Percentiles rank a stretch among this genome's conserved stretches.
These are phyloP conservation scores for Lactarius deliciosus DNA, from an alignment of 768 basidiomycete species.

Conservation along the genomic window DNA sequence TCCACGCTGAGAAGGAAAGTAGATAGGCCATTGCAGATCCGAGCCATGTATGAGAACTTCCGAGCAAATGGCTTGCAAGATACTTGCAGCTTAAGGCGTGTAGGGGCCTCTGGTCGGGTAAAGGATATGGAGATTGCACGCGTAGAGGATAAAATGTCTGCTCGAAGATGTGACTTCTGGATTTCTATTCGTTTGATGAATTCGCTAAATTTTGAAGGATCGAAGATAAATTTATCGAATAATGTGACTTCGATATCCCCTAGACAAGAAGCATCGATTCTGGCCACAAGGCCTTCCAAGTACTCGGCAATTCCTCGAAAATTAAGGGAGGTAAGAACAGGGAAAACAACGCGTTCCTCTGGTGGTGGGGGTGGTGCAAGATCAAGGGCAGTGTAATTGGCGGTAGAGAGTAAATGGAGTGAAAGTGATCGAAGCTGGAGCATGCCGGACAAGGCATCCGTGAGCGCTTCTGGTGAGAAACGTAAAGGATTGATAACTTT, in stretches of 20 bases:
- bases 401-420: not conserved
- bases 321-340: not conserved
- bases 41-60: not conserved
- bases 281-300: not conserved
- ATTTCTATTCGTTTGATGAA: not conserved
- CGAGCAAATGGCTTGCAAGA: not conserved
- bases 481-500: no score
- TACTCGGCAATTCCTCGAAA: not conserved
- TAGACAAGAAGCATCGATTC: not conserved
- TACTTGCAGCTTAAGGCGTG: not conserved
- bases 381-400: not conserved
- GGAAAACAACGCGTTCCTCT: not conserved
- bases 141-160: not conserved
- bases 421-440: no score
- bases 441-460: not conserved
- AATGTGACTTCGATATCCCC: not conserved
- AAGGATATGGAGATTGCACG: not conserved
- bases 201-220: not conserved
- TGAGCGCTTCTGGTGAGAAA: not conserved
- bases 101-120: not conserved
- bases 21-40: not conserved
- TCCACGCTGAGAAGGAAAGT: not conserved
- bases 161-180: not conserved
- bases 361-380: not conserved
- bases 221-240: not conserved